Evolutionary conservation across 2,329 filamentous ascomycete species (phyloP), one percentile per base, ranked within the genome.

Genomic region (Aspergillus flavus): DNA sequence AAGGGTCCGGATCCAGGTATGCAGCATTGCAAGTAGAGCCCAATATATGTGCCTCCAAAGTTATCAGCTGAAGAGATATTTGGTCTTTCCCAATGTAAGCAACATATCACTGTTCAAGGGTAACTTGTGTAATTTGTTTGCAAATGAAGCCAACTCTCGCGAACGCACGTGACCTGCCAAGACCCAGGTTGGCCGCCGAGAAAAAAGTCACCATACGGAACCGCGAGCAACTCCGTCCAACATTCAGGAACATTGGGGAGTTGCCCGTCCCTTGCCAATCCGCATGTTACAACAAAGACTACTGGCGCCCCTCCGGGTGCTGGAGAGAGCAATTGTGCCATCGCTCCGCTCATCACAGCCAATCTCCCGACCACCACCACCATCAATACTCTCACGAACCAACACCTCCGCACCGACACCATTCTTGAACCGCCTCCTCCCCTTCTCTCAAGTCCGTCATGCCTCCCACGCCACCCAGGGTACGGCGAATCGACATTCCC

Each of bases 381-480:
- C 69, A 68, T 72, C 70, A 34, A 58, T 77, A 67, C 58, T 74
- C 65, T 64, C 68, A 69, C 71, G 69, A 61, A 63, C 72, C 57
- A 67, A 73, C 61, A 66, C 73, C 70, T 69, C 72, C 68, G 64
- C 64, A 58, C 46, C 70, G 64, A 67, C 69, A 46, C 62, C 69
- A 55, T 61, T 73, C 68, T 68, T 70, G 62, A 71, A 68, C 66
- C 73, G 77, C 52, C 67, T 74, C 65, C 70, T 75, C 63, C 75
- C 74, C 52, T 76, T 84, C 70, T 79, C 78, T 48, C 82, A 84
- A 71, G 76, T 85, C 66, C 82, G 88, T 75, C 80, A 89, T 74
- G 88, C 88, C 67, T 86, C 87, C 19, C 88, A 90, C 81, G 85
- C 87, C 70, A 79, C 86, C 30, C 86, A 90, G 81, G 87, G 87